Percentiles rank a stretch among this genome's conserved stretches.
Evolutionary conservation across 768 basidiomycete species (phyloP).

Genomic region (Floccularia luteovirens): DNA sequence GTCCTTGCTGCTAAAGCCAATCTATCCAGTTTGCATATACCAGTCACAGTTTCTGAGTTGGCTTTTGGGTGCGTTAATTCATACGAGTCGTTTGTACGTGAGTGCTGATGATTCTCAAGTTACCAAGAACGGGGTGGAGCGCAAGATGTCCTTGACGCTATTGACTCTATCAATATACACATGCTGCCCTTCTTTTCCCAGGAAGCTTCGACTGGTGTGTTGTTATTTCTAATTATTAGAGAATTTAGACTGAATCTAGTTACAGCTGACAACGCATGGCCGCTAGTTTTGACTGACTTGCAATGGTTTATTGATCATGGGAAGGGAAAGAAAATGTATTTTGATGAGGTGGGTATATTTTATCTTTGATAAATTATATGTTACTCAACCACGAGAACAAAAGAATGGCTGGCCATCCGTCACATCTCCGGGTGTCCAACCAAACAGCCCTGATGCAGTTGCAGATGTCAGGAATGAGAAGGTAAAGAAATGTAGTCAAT

Average conservation of each 20-base stretch:
- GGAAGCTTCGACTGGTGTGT: constrained; percentile 35
- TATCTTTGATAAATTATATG: not conserved
- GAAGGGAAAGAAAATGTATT: constrained; percentile 56
- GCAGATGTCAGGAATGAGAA: constrained; percentile 40
- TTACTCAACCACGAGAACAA: constrained; percentile 1
- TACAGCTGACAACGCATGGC: constrained; percentile 42
- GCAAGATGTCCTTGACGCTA: constrained; percentile 40
- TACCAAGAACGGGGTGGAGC: constrained; percentile 40
- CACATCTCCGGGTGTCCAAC: constrained; percentile 42
- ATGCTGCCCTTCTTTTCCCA: constrained; percentile 53
- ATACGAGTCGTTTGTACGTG: too few relatives aligned
- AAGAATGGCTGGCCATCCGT: constrained; percentile 64
- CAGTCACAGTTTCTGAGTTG: constrained; percentile 48
- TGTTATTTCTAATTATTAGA: not conserved
- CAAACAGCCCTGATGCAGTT: constrained; percentile 43
- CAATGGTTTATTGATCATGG: constrained; percentile 50
- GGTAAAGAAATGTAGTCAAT: constrained; percentile 13
- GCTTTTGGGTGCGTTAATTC: constrained; percentile 32
- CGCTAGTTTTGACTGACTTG: constrained; percentile 39
- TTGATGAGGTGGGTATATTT: constrained; percentile 37
- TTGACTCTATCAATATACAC: constrained; percentile 49
- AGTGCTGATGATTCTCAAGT: constrained; percentile 7
- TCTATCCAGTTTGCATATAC: constrained; percentile 39
- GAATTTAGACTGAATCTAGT: not conserved
- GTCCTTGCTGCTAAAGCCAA: constrained; percentile 34